Evolutionary conservation across 2,329 filamentous ascomycete species (phyloP), one percentile per base, ranked within the genome.

Genomic region (Fusarium temperatum): DNA sequence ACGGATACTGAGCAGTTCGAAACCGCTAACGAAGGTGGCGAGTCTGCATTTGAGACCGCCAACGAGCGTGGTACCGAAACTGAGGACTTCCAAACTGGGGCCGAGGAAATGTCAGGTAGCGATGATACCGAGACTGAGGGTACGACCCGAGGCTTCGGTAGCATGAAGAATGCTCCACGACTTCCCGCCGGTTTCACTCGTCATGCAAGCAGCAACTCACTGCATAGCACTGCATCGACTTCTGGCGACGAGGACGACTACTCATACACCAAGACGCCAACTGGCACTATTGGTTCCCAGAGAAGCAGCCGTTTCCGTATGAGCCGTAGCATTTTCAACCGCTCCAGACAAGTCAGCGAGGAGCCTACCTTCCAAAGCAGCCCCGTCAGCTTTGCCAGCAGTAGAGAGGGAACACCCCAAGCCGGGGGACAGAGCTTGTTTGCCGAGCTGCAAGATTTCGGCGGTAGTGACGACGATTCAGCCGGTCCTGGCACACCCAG

Each of bases 51-150:
- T 71, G 89, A 91, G 78, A 91, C 89, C 4, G 90, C 89, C 30
- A 94, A 97, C 78, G 96, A 98, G 82, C 90, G 91, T 35, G 89
- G 87, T 18, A 98, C 94, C 1, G 95, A 97, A 83, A 97, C 95
- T 17, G 96, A 98, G 76, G 94, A 94, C 72, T 98, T 98, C 89
- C 93, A 97, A 81, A 98, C 96, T 8, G 95, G 94, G n/a, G 90
- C 91, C 22, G 96, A 98, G 77, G 93, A 94, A 28, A 83, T 91
- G 59, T 88, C 88, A 22, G 95, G 92, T 78, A 93, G 90, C 64
- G 94, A 94, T 75, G 96, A 98, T 83, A 98, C 95, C 2, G 96
- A 98, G 84, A 98, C 95, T 6, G 96, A 98, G 81, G 88, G 87
- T 62, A 86, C 83, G 6, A 83, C 85, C 7, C 85, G 83, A 76